Evolutionary conservation across 805 yeast species (phyloP), one percentile per base, ranked within the genome.

Genomic region (Saturnispora galanensis): DNA sequence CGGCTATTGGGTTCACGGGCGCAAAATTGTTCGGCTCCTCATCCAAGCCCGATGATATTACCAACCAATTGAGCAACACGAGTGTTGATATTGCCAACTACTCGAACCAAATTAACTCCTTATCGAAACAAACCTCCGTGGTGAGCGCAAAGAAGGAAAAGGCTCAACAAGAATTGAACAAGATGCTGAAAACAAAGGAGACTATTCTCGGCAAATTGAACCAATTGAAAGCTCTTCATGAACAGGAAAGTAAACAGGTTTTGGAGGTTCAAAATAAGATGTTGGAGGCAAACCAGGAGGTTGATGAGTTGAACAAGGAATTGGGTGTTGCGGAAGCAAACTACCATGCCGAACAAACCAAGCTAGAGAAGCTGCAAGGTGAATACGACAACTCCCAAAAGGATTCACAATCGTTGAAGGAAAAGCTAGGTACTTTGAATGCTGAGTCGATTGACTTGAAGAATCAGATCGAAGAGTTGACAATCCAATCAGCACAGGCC

Each of bases 61-160:
- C 85, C 1, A 77, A 79, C 28, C 78, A 81, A 56, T 66, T 87
- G 41, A 78, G 95, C 1, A 75, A 76, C 48, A 90, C 95, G 4
- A 78, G 93, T 6, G 75, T 88, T 6, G 96, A 86, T 54, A 74
- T 87, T 60, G 96, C 95, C 12, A 86, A 89, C 53, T 70, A 84
- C 35, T 83, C 95, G 0, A 85, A 81, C 54, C 96, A 89, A 65
- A 81, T 86, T 51, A 78, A 78, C 50, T 83, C 95, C 0, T 67
- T 90, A 51, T 74, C 88, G 1, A 64, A 72, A 17, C 96, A 88
- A 62, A 84, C 94, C 1, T 69, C 84, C 1, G 73, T 71, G 12
- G 70, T 84, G 29, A 80, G 80, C 48, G 82, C 76, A 17, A 84
- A 84, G 63, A 80, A 86, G 50, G 67, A 74, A 15, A 74, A 79